Base-by-base conservation (phyloP, 768 basidiomycete genomes). In the Chalciporus piperatus region DNA sequence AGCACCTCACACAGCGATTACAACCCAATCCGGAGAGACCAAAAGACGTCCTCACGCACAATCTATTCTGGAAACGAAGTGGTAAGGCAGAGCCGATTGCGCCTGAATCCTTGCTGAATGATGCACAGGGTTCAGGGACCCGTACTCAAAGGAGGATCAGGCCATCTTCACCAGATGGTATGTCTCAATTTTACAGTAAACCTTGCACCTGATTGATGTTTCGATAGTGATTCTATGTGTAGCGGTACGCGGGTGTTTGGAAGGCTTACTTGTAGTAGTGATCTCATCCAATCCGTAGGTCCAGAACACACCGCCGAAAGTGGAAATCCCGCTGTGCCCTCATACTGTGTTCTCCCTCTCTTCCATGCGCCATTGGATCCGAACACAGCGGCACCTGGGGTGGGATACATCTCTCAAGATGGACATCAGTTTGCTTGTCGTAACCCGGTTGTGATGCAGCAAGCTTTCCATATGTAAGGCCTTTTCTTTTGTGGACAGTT, bases 131-230 rank as follows among this genome's bases (percentile, higher is more conserved):
- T 84, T 84, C 69, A 81, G 76, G 70, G 82, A 85, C 59, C 83
- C 83, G 0, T 84, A 85, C 53, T 75, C 81, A 17, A 72, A 71
- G n/a, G 80, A 82, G 35, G 81, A 84, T 43, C 78, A 78, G 55
- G 47, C 70, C 1, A 73, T 75, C 43, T 85, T 83, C 58, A 65
- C 69, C 0, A 77, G 78, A 61, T 84, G 83, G 80, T 79, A 59
- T 42, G 74, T 61, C 19, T 50, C 37, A 7, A 9, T 17, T 16
- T 23, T 22, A 0, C 17, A 32, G 16, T 3, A 1, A 7, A 32
- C 5, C 40, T 2, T 22, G 20, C 20, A 37, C 39, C 35, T 49
- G 33, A 50, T 14, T 16, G 13, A 8, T 2, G n/a, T 46, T 5
- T 47, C 13, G 43, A 30, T 11, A 80, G 79, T 52, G 79, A 82